Evolutionary conservation across 129 eudicot species (phyloP).

Genomic region (Scalesia atractyloides): DNA sequence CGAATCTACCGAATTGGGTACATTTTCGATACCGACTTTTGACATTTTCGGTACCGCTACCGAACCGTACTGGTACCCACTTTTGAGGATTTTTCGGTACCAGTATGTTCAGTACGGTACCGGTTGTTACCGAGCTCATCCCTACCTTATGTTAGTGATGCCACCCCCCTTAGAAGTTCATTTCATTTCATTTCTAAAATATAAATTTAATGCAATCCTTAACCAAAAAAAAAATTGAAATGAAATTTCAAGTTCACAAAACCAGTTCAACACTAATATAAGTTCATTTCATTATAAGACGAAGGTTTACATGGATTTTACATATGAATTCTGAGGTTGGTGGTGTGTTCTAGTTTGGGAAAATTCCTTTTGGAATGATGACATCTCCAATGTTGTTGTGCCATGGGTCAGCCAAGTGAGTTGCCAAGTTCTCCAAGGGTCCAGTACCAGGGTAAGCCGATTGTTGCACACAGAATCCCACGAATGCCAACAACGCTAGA

Average conservation of each 20-base stretch:
- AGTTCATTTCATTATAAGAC: constrained; percentile 39
- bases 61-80: too few species aligned
- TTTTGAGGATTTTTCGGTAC: too few species aligned
- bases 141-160: too few species aligned
- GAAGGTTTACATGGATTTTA: constrained; percentile 33
- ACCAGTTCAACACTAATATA: constrained; percentile 37
- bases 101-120: too few species aligned
- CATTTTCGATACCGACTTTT: too few species aligned
- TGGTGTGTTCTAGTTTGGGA: constrained; percentile 35
- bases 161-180: too few species aligned
- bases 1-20: too few species aligned
- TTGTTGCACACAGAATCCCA: constrained; percentile 92
- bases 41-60: too few species aligned
- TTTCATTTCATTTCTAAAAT: too few species aligned
- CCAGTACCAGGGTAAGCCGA: constrained; percentile 99
- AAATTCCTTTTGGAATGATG: constrained; percentile 66
- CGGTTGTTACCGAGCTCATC: too few species aligned
- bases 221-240: not conserved
- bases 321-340: constrained; percentile 26
- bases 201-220: too few species aligned
- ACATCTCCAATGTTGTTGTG: constrained; percentile 97
- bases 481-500: constrained; percentile 91
- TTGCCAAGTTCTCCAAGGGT: constrained; percentile 97
- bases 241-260: constrained; percentile 1
- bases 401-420: constrained; percentile 99